Conservation (phyloP, 306 rosid species). For the Dryas octopetala region DNA sequence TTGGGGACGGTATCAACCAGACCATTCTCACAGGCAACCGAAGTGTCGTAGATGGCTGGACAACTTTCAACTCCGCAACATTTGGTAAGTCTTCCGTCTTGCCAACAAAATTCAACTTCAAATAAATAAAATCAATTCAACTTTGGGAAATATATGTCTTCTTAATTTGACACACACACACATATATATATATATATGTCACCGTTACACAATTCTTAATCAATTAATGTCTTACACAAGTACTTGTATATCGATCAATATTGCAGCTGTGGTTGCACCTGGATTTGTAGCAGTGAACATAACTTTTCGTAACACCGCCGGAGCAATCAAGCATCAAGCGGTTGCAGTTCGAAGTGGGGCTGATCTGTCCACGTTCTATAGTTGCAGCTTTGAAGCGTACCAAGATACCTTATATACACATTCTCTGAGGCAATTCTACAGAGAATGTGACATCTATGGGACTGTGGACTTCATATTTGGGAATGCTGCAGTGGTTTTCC, state of each 20-base stretch:
- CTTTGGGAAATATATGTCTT: no score
- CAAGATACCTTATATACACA: constrained; percentile 84
- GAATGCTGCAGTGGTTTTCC: constrained; percentile 81
- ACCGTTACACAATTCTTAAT: no score
- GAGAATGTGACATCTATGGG: constrained; percentile 82
- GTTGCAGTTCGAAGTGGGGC: constrained; percentile 76
- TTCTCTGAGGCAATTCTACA: constrained; percentile 70
- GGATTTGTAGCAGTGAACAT: constrained; percentile 75
- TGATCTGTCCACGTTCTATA: constrained; percentile 62
- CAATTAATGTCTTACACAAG: neutral
- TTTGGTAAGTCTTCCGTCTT: constrained; percentile 48
- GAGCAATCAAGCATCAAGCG: constrained; percentile 74
- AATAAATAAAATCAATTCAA: no score
- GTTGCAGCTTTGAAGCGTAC: constrained; percentile 81
- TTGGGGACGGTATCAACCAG: constrained; percentile 84
- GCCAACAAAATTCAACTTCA: neutral
- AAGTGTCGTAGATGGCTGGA: constrained; percentile 78
- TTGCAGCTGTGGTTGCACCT: constrained; percentile 61
- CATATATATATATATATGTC: no score
- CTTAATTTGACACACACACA: no score
- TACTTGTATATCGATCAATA: neutral
- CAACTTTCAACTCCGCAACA: constrained; percentile 90
- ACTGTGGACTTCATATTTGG: constrained; percentile 96
- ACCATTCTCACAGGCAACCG: constrained; percentile 76
- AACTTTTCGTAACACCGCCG: constrained; percentile 77